Evolutionary conservation across 1,284 basidiomycete genomes (phyloP), one percentile per base, ranked within the genome.

Genomic region (Sporisorium sorghi): DNA sequence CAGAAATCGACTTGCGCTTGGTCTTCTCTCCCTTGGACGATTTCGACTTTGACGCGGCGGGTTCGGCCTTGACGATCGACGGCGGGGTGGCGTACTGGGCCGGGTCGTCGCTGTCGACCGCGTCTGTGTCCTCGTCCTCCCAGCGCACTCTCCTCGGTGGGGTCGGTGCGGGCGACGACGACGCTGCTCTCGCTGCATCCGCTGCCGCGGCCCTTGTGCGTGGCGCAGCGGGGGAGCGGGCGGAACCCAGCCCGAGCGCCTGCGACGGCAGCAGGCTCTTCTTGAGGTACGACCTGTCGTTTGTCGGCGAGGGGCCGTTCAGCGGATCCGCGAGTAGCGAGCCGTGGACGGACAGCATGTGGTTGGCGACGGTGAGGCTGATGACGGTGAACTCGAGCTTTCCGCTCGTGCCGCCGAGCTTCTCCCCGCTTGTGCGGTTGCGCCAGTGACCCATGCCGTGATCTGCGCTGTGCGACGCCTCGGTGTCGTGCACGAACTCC

Each of bases 301-400:
- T 56, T 1, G 64, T 67, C 1, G 77, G 78, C n/a, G 78, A 58
- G 3, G 80, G 76, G 7, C 78, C 73, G 26, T 91, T 91, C 84
- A 94, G 93, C 0, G 95, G 95, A 77, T 95, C 91, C 0, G 87
- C 81, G 64, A 97, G 91, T 68, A 99, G 88, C 1, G 96, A 97
- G 11, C 94, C 96, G 28, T 93, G 89, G 15, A 98, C 87, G 1
- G 94, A 96, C 15, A 99, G 87, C 92, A 97, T 97, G 78, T 96
- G 91, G 81, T 98, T 97, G 42, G 94, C 93, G 50, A 97, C 90
- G 9, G 92, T 96, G 67, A 97, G 85, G 30, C 94, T 97, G 84
- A 96, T 91, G 42, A 98, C 93, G 0, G 92, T 95, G 80, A 98
- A 97, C 68, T 90, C 88, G 40, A 98, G 85, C 42, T 88, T 88